Conservation (phyloP, 73 alveolate genomes). For the Symbiodinium natans region DNA sequence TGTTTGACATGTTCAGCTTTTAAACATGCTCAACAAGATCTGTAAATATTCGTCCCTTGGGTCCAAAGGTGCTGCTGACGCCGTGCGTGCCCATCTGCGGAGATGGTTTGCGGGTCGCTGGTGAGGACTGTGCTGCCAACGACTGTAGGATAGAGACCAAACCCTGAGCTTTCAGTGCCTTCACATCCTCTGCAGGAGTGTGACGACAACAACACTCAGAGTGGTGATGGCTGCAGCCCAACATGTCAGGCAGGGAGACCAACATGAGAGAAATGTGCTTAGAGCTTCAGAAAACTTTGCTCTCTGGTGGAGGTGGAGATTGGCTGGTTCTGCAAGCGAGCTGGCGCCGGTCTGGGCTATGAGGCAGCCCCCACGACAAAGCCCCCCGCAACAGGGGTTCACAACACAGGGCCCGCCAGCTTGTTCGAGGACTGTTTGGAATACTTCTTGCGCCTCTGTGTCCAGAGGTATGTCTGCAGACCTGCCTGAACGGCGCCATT, state of each 20-base stretch:
- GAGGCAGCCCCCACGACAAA: no score
- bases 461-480: constrained; percentile 55
- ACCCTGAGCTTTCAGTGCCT: not conserved
- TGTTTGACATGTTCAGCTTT: no score
- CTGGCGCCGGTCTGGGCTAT: not conserved
- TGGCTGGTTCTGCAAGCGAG: constrained; percentile 86
- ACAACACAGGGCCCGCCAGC: no score
- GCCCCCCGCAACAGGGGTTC: no score
- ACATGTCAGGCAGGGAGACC: constrained; percentile 40
- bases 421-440: no score
- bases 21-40: no score
- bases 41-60: no score
- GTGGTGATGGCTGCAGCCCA: constrained; percentile 83
- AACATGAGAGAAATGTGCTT: no score
- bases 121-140: not conserved
- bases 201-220: constrained; percentile 41
- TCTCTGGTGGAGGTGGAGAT: constrained; percentile 61
- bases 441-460: no score
- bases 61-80: constrained; percentile 48
- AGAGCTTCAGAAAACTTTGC: no score
- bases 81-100: constrained; percentile 63
- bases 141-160: not conserved
- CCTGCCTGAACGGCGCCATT: constrained; percentile 58
- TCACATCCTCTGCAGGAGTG: constrained; percentile 33
- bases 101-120: constrained; percentile 61